A percentile compares a stretch with the other conserved stretches of the same genome.
Conservation (phyloP, 148 eudicot genomes). For the Pharnaceum exiguum region DNA sequence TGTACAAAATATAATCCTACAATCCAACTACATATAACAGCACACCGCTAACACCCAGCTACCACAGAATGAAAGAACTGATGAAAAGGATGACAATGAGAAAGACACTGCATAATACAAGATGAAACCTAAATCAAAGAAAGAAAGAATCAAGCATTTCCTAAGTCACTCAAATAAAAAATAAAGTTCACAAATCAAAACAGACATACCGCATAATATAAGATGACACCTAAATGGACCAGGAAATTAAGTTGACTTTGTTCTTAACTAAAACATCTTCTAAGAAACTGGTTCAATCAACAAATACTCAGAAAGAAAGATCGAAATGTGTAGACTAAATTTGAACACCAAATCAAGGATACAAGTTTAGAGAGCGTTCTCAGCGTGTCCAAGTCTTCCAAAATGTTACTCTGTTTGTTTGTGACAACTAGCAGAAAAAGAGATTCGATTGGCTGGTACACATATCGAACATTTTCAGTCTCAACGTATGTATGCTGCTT, state of each 20-base stretch:
- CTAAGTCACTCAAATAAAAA: background rate
- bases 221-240: background rate
- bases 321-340: background rate
- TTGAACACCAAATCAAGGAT: constrained; percentile 39
- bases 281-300: background rate
- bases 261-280: background rate
- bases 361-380: constrained; percentile 95
- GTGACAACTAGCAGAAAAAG: constrained; percentile 86
- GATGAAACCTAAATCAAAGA: too few species aligned
- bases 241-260: background rate
- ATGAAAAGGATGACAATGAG: too few species aligned
- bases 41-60: too few species aligned
- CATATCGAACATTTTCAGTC: constrained; percentile 98
- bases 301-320: background rate
- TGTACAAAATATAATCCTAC: background rate
- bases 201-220: too few species aligned
- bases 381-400: constrained; percentile 96
- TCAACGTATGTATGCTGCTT: constrained; percentile 97
- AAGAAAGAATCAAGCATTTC: too few species aligned
- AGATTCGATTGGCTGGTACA: constrained; percentile 91
- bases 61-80: too few species aligned
- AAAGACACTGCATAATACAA: too few species aligned
- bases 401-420: constrained; percentile 95
- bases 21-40: background rate
- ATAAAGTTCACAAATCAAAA: too few species aligned